phyloP scores from a whole-genome alignment of 2,329 filamentous ascomycete genomes.

The Claviceps digitariae region DNA sequence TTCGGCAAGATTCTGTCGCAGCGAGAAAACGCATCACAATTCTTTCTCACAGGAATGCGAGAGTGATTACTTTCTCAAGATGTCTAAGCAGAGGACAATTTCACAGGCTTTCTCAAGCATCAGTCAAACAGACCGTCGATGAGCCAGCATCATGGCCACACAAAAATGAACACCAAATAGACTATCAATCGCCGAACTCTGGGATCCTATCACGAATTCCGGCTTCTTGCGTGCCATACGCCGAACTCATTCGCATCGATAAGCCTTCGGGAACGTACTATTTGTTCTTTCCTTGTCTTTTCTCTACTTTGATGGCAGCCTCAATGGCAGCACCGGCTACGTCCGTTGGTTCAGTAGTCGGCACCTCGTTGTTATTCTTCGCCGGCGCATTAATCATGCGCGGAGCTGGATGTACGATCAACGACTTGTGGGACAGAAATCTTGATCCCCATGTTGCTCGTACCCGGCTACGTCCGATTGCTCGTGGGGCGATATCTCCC shows the following conservation, averaged over 20 bases:
- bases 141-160: background rate
- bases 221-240: constrained; percentile 60
- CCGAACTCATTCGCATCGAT: constrained; percentile 67
- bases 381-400: constrained; percentile 73
- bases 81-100: background rate
- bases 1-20: background rate
- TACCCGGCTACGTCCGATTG: constrained; percentile 67
- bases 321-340: constrained; percentile 51
- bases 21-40: background rate
- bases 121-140: background rate
- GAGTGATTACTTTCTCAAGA: background rate
- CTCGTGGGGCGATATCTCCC: constrained; percentile 62
- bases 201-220: constrained; percentile 61
- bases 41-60: background rate
- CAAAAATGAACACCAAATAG: constrained; percentile 5
- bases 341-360: constrained; percentile 44
- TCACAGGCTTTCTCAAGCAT: background rate
- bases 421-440: constrained; percentile 82
- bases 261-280: constrained; percentile 75
- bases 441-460: constrained; percentile 69
- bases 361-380: constrained; percentile 57
- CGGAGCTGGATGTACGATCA: constrained; percentile 77
- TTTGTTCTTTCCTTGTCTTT: constrained; percentile 74
- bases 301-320: constrained; percentile 69
- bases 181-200: constrained; percentile 56